These are phyloP conservation scores for Apiospora koreana DNA, from an alignment of 2,329 filamentous ascomycete species.

Conservation along the genomic window DNA sequence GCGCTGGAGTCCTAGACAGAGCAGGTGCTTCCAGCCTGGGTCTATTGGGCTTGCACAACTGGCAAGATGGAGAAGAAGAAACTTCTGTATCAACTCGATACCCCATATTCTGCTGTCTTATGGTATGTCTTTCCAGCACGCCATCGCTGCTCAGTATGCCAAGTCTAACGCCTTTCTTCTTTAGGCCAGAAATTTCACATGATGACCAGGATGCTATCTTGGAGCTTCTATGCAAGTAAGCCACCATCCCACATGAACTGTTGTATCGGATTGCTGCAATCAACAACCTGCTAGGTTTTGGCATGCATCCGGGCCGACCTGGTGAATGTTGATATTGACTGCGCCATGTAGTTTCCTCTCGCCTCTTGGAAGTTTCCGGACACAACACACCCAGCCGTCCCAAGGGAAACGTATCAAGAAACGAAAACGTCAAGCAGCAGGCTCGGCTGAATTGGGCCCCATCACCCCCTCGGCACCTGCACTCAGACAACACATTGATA, in stretches of 20 bases:
- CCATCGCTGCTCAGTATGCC: neutral
- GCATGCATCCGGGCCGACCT: neutral
- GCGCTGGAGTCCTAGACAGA: neutral
- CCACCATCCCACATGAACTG: constrained; percentile 13
- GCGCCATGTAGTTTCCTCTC: constrained; percentile 53
- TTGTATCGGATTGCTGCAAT: neutral
- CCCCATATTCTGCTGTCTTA: constrained; percentile 60
- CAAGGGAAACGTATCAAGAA: constrained; percentile 62
- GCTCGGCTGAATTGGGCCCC: constrained; percentile 17
- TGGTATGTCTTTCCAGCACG: constrained; percentile 49
- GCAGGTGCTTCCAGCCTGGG: neutral
- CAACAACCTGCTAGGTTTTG: neutral
- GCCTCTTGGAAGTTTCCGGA: constrained; percentile 64
- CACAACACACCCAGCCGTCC: constrained; percentile 54
- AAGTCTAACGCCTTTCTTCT: neutral
- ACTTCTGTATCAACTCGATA: constrained; percentile 64
- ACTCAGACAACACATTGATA: constrained; percentile 57
- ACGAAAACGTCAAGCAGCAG: constrained; percentile 44
- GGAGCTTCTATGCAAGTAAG: constrained; percentile 67
- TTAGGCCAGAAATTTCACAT: constrained; percentile 60
- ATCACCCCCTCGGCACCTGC: constrained; percentile 46
- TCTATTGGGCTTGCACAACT: neutral
- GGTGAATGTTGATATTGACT: neutral
- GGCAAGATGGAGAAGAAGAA: constrained; percentile 55
- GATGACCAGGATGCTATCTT: constrained; percentile 65